A percentile compares a stretch with the other conserved stretches of the same genome.
Conservation (phyloP, 2,329 filamentous ascomycete species). For the Fusarium secorum region DNA sequence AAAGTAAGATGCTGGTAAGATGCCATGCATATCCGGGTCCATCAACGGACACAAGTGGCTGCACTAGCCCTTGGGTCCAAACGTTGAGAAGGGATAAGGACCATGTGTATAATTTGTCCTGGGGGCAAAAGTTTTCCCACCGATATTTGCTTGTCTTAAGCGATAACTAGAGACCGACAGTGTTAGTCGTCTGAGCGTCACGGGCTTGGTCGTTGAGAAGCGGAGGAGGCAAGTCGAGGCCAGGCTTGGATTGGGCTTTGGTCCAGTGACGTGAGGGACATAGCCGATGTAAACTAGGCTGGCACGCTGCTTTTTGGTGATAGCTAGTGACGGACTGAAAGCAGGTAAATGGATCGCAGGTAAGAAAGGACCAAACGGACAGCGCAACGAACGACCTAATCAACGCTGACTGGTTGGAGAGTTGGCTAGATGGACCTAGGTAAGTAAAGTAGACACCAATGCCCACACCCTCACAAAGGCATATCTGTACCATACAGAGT, state of each 20-base stretch:
- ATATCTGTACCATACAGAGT: constrained; percentile 27
- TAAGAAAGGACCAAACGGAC: constrained; percentile 34
- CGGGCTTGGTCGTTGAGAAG: constrained; percentile 24
- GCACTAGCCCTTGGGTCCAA: constrained; percentile 43
- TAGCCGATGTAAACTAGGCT: constrained; percentile 30
- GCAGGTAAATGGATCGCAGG: constrained; percentile 30
- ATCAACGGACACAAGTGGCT: constrained; percentile 43
- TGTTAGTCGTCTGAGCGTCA: constrained; percentile 25
- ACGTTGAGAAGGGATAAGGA: constrained; percentile 26
- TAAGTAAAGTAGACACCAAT: constrained; percentile 36
- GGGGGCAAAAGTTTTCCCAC: constrained; percentile 32
- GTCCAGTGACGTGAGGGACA: constrained; percentile 41
- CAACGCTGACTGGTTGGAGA: constrained; percentile 36
- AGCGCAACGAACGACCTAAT: constrained; percentile 30
- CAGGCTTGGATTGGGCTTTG: constrained; percentile 24
- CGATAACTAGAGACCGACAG: constrained; percentile 12
- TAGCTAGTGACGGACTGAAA: constrained; percentile 23
- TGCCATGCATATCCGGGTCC: constrained; percentile 44
- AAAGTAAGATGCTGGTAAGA: constrained; percentile 41
- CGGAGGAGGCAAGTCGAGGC: constrained; percentile 28
- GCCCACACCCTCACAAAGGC: constrained; percentile 36
- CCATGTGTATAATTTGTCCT: constrained; percentile 33
- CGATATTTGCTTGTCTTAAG: constrained; percentile 24
- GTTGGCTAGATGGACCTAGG: constrained; percentile 37
- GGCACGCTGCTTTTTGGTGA: constrained; percentile 37